Evolutionary conservation across 805 yeast species (phyloP).

Genomic region (Cyberlindnera japonica): DNA sequence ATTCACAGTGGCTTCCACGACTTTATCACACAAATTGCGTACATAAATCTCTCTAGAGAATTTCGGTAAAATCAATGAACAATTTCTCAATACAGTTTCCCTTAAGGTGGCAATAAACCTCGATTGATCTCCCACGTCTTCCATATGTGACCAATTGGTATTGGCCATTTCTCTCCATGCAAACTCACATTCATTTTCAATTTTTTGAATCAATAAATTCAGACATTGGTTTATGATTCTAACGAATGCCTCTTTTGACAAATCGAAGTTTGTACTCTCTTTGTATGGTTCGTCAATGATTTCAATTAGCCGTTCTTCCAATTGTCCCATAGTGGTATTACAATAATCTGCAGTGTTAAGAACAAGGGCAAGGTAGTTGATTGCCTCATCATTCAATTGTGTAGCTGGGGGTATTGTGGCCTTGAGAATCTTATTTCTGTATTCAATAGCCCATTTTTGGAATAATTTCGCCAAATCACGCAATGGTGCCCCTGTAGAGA

Average conservation of each 20-base stretch:
- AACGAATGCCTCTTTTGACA: slow-evolving; percentile 52
- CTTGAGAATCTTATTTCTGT: slow-evolving; percentile 47
- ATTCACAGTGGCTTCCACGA: slow-evolving; percentile 59
- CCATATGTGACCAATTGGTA: slow-evolving; percentile 66
- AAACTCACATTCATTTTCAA: slow-evolving; percentile 57
- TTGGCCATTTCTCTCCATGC: slow-evolving; percentile 83
- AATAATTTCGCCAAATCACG: slow-evolving; percentile 53
- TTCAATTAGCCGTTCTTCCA: slow-evolving; percentile 56
- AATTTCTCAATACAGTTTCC: slow-evolving; percentile 41
- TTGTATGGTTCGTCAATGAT: slow-evolving; percentile 39
- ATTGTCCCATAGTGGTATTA: slow-evolving; percentile 68
- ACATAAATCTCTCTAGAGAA: slow-evolving; percentile 68
- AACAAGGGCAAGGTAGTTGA: slow-evolving; percentile 64
- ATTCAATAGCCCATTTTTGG: slow-evolving; percentile 59
- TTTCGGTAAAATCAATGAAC: slow-evolving; percentile 46
- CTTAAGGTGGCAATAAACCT: slow-evolving; percentile 61
- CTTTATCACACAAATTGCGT: slow-evolving; percentile 70
- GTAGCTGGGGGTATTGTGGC: slow-evolving; percentile 44
- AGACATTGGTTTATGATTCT: slow-evolving; percentile 57
- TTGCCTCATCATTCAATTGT: slow-evolving; percentile 49
- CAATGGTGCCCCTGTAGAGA: slow-evolving; percentile 42
- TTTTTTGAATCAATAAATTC: slow-evolving; percentile 50
- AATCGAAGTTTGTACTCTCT: slow-evolving; percentile 48
- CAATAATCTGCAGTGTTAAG: slow-evolving; percentile 90
- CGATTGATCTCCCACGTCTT: slow-evolving; percentile 68